Percentiles rank a stretch among this genome's conserved stretches.
These are phyloP conservation scores for Umbellularia californica DNA, from an alignment of 164 flowering plant genomes.

Conservation along the genomic window DNA sequence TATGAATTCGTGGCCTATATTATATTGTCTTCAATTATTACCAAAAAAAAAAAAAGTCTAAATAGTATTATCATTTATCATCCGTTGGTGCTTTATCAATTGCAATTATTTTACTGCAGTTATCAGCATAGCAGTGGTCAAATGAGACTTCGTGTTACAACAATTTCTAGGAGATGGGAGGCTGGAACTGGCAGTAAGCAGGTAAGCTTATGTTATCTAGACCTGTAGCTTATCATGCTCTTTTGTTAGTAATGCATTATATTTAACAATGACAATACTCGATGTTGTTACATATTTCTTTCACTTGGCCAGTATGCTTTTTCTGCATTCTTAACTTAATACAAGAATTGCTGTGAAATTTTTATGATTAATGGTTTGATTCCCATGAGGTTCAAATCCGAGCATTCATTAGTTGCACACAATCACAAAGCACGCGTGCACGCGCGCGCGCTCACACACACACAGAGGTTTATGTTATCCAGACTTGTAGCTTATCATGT, in stretches of 20 bases:
- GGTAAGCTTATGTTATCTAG: not conserved
- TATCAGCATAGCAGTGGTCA: constrained; percentile 81
- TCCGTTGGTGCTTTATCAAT: not conserved
- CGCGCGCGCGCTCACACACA: no score
- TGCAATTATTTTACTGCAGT: constrained; percentile 36
- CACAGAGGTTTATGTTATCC: not conserved
- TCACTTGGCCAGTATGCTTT: not conserved
- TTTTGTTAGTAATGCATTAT: not conserved
- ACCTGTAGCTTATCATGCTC: not conserved
- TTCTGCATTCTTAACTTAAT: not conserved
- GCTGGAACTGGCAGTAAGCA: constrained; percentile 16
- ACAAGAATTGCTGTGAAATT: not conserved
- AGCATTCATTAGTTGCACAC: no score
- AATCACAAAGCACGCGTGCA: no score
- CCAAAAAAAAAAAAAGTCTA: no score
- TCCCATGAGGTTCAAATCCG: not conserved
- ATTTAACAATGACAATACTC: not conserved
- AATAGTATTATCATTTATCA: not conserved
- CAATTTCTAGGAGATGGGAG: constrained; percentile 77
- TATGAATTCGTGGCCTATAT: constrained; percentile 12
- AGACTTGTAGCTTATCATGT: not conserved
- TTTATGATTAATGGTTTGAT: not conserved
- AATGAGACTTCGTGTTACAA: constrained; percentile 68
- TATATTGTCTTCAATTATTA: not conserved
- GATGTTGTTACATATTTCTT: not conserved